Evolutionary conservation across 805 yeast species (phyloP).

Genomic region (Spathaspora girioi): DNA sequence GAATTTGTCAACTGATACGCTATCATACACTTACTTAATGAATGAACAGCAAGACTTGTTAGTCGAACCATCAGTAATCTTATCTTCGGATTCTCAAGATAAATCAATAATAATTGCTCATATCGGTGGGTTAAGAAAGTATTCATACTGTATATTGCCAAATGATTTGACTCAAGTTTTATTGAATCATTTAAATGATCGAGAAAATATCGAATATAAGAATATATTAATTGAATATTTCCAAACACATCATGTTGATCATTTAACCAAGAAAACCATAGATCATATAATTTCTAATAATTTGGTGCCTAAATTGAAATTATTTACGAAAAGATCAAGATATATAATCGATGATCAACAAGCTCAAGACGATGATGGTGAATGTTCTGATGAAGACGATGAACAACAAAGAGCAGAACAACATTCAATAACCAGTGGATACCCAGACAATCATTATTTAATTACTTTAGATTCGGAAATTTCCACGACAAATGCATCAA

Average conservation of each 20-base stretch:
- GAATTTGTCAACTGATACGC: constrained; percentile 9
- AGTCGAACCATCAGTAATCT: constrained; percentile 27
- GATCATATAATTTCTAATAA: constrained; percentile 24
- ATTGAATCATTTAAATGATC: constrained; percentile 17
- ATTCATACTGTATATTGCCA: constrained; percentile 36
- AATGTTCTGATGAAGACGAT: constrained; percentile 3
- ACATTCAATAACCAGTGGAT: constrained; percentile 1
- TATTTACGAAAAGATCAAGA: constrained; percentile 25
- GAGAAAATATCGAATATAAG: constrained; percentile 10
- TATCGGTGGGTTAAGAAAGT: constrained; percentile 40
- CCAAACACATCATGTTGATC: constrained; percentile 10
- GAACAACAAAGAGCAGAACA: constrained; percentile 7
- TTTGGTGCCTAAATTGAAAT: constrained; percentile 26
- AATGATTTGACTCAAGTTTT: constrained; percentile 22
- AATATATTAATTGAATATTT: constrained; percentile 16
- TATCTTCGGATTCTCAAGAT: constrained; percentile 23
- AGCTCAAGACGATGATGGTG: constrained; percentile 4
- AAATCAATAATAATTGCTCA: constrained; percentile 30
- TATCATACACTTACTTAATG: constrained; percentile 25
- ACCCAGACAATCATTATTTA: constrained; percentile 28
- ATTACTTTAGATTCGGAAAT: constrained; percentile 31
- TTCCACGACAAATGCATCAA: constrained; percentile 23
- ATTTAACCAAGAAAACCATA: constrained; percentile 26
- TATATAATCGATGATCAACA: constrained; percentile 18
- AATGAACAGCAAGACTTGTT: constrained; percentile 3